Evolutionary conservation across 2,329 filamentous ascomycete genomes (phyloP).

Genomic region (Ophiostoma quercus): DNA sequence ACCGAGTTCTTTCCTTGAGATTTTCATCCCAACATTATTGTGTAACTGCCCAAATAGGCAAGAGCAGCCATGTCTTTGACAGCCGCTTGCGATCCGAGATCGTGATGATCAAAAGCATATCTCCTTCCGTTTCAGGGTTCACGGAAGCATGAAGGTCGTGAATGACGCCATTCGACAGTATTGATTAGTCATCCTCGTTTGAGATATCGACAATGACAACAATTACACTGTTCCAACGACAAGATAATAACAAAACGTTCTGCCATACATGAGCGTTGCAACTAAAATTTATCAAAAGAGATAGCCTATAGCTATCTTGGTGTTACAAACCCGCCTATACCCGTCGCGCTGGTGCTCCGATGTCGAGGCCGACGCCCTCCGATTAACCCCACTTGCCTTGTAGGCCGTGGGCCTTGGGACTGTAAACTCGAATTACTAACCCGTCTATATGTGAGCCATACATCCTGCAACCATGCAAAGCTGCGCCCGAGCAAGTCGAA

Average conservation of each 20-base stretch:
- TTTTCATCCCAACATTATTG: not conserved
- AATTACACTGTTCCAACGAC: no score
- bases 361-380: constrained; percentile 12
- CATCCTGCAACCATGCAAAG: constrained; percentile 1
- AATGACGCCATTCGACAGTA: no score
- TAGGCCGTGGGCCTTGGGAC: not conserved
- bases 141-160: not conserved
- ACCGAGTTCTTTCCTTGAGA: not conserved
- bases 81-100: not conserved
- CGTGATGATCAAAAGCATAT: no score
- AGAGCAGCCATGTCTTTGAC: not conserved
- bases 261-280: no score
- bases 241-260: no score
- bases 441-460: not conserved
- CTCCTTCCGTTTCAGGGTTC: no score
- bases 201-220: no score
- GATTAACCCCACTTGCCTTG: constrained; percentile 2
- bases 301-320: not conserved
- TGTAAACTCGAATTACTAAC: constrained; percentile 1
- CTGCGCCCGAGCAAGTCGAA: not conserved
- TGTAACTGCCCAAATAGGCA: constrained; percentile 10
- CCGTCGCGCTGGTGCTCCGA: constrained; percentile 6
- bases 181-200: not conserved
- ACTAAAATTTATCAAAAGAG: not conserved
- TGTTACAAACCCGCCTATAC: not conserved